These are phyloP conservation scores for Metarhizium humberi DNA, from an alignment of 2,329 filamentous ascomycete species.

Conservation along the genomic window DNA sequence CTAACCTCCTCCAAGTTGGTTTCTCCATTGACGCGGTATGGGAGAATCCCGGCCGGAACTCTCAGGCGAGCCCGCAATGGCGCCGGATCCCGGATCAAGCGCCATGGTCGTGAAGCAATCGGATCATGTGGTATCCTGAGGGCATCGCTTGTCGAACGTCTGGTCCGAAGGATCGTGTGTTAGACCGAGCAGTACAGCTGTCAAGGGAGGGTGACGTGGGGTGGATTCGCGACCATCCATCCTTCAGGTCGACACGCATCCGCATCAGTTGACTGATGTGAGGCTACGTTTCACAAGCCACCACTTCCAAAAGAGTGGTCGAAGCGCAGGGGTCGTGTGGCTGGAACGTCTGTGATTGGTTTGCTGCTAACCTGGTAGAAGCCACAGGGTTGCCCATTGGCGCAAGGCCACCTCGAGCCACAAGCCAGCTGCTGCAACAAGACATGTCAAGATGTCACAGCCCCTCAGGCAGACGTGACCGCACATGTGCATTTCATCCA, in stretches of 20 bases:
- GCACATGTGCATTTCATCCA: no score
- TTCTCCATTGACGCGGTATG: conserved; percentile 65
- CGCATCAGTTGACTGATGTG: not conserved
- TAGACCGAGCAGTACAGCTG: not conserved
- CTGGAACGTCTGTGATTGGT: not conserved
- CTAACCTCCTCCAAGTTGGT: conserved; percentile 69
- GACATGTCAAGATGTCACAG: no score
- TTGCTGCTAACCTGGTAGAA: no score
- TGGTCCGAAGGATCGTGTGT: not conserved
- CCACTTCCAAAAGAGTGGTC: not conserved
- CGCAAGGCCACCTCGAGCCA: not conserved
- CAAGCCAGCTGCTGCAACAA: not conserved
- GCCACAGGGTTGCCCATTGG: not conserved
- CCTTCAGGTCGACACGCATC: not conserved
- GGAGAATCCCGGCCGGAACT: conserved; percentile 78
- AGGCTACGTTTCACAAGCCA: conserved; percentile 13
- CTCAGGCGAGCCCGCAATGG: conserved; percentile 61
- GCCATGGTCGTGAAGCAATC: conserved; percentile 39
- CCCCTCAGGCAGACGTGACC: no score
- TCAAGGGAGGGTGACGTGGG: conserved; percentile 4
- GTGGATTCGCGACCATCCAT: not conserved
- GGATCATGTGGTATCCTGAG: conserved; percentile 9
- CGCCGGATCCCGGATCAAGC: conserved; percentile 49
- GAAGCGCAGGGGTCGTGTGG: not conserved
- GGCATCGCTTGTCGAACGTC: conserved; percentile 3